Conservation (phyloP, 75 land plant species). For the Sequoia sempervirens region DNA sequence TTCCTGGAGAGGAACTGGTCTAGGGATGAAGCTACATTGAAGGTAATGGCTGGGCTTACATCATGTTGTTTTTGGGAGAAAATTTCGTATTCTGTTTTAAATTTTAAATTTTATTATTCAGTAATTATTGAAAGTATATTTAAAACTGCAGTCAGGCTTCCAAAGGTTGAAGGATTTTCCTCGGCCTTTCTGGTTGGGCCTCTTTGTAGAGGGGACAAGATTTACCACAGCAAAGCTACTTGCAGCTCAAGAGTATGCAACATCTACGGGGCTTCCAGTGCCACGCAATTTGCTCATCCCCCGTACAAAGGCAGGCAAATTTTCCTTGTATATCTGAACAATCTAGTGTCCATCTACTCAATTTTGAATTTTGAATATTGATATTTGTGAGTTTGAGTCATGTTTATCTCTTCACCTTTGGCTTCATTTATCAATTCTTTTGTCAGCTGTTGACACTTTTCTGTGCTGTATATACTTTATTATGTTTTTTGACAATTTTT, state of each 20-base stretch:
- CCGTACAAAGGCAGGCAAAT: slow-evolving; percentile 37
- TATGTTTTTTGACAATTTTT: neutral
- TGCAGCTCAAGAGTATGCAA: slow-evolving; percentile 51
- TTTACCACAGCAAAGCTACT: slow-evolving; percentile 41
- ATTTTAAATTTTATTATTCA: neutral
- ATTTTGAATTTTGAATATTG: neutral
- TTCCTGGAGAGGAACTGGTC: slow-evolving; percentile 51
- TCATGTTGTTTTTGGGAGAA: neutral
- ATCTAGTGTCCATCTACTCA: neutral
- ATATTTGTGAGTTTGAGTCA: neutral
- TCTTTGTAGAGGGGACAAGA: slow-evolving; percentile 56
- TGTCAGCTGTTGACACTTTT: neutral
- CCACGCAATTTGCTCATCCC: slow-evolving; percentile 49
- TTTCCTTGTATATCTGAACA: neutral
- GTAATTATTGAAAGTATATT: neutral
- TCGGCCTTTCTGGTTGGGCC: slow-evolving; percentile 43
- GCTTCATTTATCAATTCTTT: neutral
- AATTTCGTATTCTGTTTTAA: neutral
- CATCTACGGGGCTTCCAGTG: slow-evolving; percentile 23
- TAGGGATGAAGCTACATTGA: slow-evolving; percentile 37
- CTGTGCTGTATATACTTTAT: neutral
- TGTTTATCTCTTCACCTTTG: neutral
- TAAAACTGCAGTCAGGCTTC: slow-evolving; percentile 32
- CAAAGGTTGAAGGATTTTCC: slow-evolving; percentile 42
- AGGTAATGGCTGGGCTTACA: slow-evolving; percentile 23